phyloP scores from a whole-genome alignment of 2,329 filamentous ascomycete genomes.

The Fusarium sp. region DNA sequence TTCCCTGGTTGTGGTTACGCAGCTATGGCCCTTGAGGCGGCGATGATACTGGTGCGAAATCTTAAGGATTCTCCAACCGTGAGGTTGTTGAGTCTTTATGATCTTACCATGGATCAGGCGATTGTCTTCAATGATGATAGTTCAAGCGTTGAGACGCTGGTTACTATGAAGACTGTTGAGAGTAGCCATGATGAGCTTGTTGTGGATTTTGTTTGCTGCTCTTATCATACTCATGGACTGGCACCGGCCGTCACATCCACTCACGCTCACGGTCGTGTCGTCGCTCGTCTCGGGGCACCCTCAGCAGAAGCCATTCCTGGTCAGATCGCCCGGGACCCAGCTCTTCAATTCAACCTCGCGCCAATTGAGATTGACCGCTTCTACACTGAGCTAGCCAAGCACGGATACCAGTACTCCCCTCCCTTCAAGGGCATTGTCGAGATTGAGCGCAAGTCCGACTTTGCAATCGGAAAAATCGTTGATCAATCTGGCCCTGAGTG shows the following conservation, averaged over 20 bases:
- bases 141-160: not conserved
- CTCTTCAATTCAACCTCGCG: not conserved
- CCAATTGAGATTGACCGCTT: conserved; percentile 2
- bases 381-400: conserved; percentile 2
- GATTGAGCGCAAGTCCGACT: conserved; percentile 6
- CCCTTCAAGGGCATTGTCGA: conserved; percentile 6
- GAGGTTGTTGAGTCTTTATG: not conserved
- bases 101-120: conserved; percentile 2
- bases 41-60: not conserved
- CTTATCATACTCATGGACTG: not conserved
- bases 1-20: conserved; percentile 16
- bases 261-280: not conserved
- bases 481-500: not conserved
- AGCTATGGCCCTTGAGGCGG: conserved; percentile 7
- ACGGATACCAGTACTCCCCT: not conserved
- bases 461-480: not conserved
- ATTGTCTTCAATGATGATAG: conserved; percentile 13
- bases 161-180: conserved; percentile 3
- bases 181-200: not conserved
- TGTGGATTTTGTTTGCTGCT: conserved; percentile 3
- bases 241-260: not conserved
- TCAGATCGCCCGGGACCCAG: not conserved
- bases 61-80: not conserved
- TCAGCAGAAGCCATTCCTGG: not conserved
- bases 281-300: not conserved